These are phyloP conservation scores for Heteromeles arbutifolia DNA, from an alignment of 306 rosid species.

Conservation along the genomic window DNA sequence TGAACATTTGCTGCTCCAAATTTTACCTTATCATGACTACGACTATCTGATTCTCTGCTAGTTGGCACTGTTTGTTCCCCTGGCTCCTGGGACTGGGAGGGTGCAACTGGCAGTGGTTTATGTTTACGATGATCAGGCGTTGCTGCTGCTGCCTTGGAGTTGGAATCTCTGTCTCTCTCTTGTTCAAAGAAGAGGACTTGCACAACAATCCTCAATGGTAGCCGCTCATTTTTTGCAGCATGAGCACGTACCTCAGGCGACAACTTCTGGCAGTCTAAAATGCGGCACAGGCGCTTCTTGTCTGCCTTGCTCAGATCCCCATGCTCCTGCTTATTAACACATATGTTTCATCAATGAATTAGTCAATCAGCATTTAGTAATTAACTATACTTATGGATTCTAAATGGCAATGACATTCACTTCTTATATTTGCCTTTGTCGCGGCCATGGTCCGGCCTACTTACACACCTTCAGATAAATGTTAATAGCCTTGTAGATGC, in stretches of 20 bases:
- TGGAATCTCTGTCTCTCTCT: slow-evolving; percentile 42
- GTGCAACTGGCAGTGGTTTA: background rate
- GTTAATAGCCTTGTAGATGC: slow-evolving; percentile 80
- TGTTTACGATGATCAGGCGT: slow-evolving; percentile 16
- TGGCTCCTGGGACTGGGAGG: slow-evolving; percentile 27
- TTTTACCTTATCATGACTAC: slow-evolving; percentile 35
- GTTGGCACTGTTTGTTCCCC: slow-evolving; percentile 32
- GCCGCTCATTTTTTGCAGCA: slow-evolving; percentile 75
- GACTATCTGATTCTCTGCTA: slow-evolving; percentile 14
- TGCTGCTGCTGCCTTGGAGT: slow-evolving; percentile 12
- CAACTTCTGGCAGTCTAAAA: slow-evolving; percentile 68
- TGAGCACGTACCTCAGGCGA: slow-evolving; percentile 60
- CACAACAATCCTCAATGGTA: slow-evolving; percentile 74
- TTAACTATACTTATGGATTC: background rate
- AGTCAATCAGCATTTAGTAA: background rate
- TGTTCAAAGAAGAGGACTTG: slow-evolving; percentile 77
- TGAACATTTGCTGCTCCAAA: slow-evolving; percentile 14
- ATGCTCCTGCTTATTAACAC: slow-evolving; percentile 46
- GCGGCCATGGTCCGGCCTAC: no score
- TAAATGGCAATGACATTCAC: background rate
- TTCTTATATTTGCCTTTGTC: background rate
- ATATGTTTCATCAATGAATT: background rate
- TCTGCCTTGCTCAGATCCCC: slow-evolving; percentile 62
- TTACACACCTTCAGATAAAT: slow-evolving; percentile 71
- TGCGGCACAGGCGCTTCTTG: slow-evolving; percentile 58